phyloP scores from a whole-genome alignment of 306 rosid species.

The Cucumis melo region DNA sequence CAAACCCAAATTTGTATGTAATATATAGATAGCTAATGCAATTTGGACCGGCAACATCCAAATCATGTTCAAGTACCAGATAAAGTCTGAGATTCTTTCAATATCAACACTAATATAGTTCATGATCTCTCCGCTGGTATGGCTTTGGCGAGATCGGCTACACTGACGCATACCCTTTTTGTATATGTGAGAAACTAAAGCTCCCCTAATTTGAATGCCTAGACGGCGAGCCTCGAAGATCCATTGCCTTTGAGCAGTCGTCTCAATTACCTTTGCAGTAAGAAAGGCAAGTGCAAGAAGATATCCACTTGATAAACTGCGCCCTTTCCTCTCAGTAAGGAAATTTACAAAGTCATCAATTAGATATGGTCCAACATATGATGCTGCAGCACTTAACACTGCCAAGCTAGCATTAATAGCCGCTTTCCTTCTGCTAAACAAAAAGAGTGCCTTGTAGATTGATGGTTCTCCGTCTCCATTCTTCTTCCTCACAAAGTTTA shows the following conservation, averaged over 20 bases:
- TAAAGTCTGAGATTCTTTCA: constrained; percentile 70
- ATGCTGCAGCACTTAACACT: constrained; percentile 51
- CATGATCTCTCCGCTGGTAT: constrained; percentile 72
- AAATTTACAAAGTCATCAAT: constrained; percentile 70
- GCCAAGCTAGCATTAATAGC: constrained; percentile 61
- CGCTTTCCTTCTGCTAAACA: constrained; percentile 62
- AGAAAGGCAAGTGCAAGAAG: constrained; percentile 58
- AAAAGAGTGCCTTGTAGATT: constrained; percentile 46
- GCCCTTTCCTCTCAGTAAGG: constrained; percentile 31
- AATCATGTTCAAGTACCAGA: constrained; percentile 62
- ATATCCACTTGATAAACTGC: constrained; percentile 47
- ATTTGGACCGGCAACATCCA: constrained; percentile 93
- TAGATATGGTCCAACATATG: constrained; percentile 91
- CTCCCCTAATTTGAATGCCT: constrained; percentile 75
- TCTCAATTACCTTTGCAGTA: constrained; percentile 72
- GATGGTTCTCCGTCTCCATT: constrained; percentile 47
- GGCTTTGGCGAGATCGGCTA: constrained; percentile 60
- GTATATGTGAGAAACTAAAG: constrained; percentile 54
- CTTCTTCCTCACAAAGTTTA: constrained; percentile 36
- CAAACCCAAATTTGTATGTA: constrained; percentile 61
- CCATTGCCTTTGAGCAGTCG: constrained; percentile 85
- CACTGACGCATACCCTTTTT: constrained; percentile 62
- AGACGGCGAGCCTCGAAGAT: constrained; percentile 76
- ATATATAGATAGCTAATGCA: constrained; percentile 56
- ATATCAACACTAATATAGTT: constrained; percentile 95